A percentile compares a stretch with the other conserved stretches of the same genome.
Conservation (phyloP, 768 basidiomycete species). For the Kwoniella sp. region DNA sequence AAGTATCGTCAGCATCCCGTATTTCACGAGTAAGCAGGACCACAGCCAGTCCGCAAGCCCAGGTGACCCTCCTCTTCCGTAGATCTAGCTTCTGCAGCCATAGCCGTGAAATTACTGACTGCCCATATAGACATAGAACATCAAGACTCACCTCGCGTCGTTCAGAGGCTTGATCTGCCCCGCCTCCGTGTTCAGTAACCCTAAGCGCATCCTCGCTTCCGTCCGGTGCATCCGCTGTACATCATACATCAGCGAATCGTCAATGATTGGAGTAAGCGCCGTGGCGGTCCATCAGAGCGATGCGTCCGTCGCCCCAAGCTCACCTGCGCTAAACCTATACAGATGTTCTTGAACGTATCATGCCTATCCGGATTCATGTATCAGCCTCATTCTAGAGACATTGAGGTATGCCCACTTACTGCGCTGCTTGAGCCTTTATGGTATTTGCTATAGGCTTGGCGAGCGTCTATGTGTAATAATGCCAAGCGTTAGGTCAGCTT, state of each 20-base stretch:
- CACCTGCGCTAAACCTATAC: constrained; percentile 55
- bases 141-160: constrained; percentile 47
- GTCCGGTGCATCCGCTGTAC: constrained; percentile 51
- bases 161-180: constrained; percentile 54
- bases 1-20: too few species aligned
- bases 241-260: not conserved
- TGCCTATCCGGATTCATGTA: constrained; percentile 32
- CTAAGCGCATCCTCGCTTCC: constrained; percentile 53
- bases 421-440: constrained; percentile 53
- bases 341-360: constrained; percentile 52
- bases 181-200: constrained; percentile 49
- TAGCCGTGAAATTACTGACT: too few species aligned
- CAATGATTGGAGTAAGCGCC: not conserved
- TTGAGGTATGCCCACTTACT: constrained; percentile 33
- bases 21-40: too few species aligned
- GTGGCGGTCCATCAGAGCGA: too few species aligned
- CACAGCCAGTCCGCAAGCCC: too few species aligned
- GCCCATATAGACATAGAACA: too few species aligned
- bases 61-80: too few species aligned
- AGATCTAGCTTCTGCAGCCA: too few species aligned
- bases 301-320: too few species aligned
- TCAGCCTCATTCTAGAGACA: constrained; percentile 4
- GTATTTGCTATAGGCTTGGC: constrained; percentile 55
- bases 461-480: constrained; percentile 36
- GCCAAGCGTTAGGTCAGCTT: not conserved